These are phyloP conservation scores for Takakia lepidozioides DNA, from an alignment of 225 moss, liverwort and hornwort species.

Conservation along the genomic window DNA sequence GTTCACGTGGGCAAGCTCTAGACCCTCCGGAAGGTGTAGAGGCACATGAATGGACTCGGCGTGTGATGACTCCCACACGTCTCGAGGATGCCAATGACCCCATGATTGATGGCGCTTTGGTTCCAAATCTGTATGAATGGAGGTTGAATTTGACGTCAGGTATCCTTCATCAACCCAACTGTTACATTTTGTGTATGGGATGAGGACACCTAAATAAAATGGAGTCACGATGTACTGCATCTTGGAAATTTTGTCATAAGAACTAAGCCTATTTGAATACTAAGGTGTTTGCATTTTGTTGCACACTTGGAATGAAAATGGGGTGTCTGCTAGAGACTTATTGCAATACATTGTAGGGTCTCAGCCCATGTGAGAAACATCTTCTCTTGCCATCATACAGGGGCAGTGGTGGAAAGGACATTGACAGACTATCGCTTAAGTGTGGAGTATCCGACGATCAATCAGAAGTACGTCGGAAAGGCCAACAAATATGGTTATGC, in stretches of 20 bases:
- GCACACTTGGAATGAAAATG: no score
- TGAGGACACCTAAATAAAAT: no score
- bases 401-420: neutral
- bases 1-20: neutral
- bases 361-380: no score
- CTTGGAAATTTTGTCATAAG: neutral
- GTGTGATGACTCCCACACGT: neutral
- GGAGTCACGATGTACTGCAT: neutral
- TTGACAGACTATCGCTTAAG: neutral
- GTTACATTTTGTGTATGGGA: no score
- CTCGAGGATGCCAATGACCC: neutral
- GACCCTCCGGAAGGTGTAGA: neutral
- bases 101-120: neutral
- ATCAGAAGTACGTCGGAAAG: neutral
- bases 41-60: constrained; percentile 1
- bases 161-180: no score
- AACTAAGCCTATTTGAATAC: neutral
- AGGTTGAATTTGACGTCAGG: no score
- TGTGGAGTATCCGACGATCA: constrained; percentile 1
- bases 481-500: constrained; percentile 2
- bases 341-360: no score
- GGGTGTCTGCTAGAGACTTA: no score
- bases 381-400: no score
- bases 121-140: neutral
- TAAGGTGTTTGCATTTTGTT: neutral